Evolutionary conservation across 495 filamentous ascomycete species (phyloP), one percentile per base, ranked within the genome.

Genomic region (Xylaria curta): DNA sequence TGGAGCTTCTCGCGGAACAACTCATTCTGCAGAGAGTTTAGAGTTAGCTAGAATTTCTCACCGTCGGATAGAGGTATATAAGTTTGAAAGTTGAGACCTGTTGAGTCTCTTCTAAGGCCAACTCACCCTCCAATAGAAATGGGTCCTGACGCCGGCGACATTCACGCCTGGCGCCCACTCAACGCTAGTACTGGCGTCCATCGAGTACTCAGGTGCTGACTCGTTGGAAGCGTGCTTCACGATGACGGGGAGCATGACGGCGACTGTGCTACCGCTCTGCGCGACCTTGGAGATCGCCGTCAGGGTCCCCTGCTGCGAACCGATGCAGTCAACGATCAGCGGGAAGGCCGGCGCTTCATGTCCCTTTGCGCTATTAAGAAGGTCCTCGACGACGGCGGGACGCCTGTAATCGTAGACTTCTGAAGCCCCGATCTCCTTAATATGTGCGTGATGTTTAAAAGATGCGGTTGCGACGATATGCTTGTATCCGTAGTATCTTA

Each of bases 251-350:
- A 89, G 70, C 77, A 89, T 81, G 36, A 88, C 75, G 1, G 85
- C 87, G 1, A 89, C 84, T 17, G 72, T 84, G 10, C 82, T 75
- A 4, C 85, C 85, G 17, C 59, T 74, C 72, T 80, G 74, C 1
- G 82, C 85, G 21, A 89, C 78, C 74, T 79, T 82, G 13, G 80
- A 74, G 42, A 88, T 72, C 2, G 82, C 83, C 8, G 63, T 68
- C 38, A 87, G 67, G 19, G 81, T 81, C 10, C 83, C 82, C 3
- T 78, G 68, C 49, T 76, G 73, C 0, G 82, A 85, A 8, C 86
- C 87, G 64, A 89, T 88, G 76, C 86, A 88, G 74, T 89, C 87
- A 28, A 89, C 65, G 9, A 88, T 78, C 46, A 81, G 78, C 38
- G 82, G 80, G 56, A 87, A 75, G 24, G 60, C 70, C 7, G 79